These are phyloP conservation scores for Neurospora sp. DNA, from an alignment of 495 filamentous ascomycete species.

Conservation along the genomic window DNA sequence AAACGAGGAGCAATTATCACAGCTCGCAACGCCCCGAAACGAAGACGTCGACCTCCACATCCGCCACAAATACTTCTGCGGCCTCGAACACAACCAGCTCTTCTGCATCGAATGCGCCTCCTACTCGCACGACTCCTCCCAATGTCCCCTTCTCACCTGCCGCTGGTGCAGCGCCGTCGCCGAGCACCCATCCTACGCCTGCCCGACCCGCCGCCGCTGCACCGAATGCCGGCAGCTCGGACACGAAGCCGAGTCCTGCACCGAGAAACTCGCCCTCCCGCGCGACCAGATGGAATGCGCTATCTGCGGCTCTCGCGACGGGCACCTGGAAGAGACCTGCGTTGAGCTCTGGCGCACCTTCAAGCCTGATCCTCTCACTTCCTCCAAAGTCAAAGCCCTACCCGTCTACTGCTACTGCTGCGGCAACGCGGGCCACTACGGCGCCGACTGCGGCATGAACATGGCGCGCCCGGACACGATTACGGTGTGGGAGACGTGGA, in stretches of 20 bases:
- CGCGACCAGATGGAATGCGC: slow-evolving; percentile 26
- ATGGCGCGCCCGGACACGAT: background rate
- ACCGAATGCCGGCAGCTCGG: slow-evolving; percentile 30
- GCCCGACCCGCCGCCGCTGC: slow-evolving; percentile 29
- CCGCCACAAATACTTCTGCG: slow-evolving; percentile 30
- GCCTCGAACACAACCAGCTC: slow-evolving; percentile 15
- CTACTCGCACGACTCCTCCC: slow-evolving; percentile 18
- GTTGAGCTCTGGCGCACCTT: slow-evolving; percentile 31
- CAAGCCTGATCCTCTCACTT: slow-evolving; percentile 4
- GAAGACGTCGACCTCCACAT: slow-evolving; percentile 14
- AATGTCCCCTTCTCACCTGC: slow-evolving; percentile 25
- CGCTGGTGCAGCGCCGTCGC: slow-evolving; percentile 21
- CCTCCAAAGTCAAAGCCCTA: slow-evolving; percentile 27
- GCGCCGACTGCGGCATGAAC: slow-evolving; percentile 23
- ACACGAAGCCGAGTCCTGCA: slow-evolving; percentile 19
- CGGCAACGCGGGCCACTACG: slow-evolving; percentile 29
- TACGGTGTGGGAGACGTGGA: slow-evolving; percentile 23
- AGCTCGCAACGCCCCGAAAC: background rate
- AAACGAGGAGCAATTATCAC: background rate
- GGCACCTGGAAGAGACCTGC: slow-evolving; percentile 25
- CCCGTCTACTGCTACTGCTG: slow-evolving; percentile 34
- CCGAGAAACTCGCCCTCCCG: slow-evolving; percentile 25
- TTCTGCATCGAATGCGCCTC: slow-evolving; percentile 32
- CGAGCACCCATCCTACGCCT: slow-evolving; percentile 23
- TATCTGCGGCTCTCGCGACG: slow-evolving; percentile 19